Conservation (phyloP, 2,329 filamentous ascomycete species). For the Botryosphaeria dothidea region DNA sequence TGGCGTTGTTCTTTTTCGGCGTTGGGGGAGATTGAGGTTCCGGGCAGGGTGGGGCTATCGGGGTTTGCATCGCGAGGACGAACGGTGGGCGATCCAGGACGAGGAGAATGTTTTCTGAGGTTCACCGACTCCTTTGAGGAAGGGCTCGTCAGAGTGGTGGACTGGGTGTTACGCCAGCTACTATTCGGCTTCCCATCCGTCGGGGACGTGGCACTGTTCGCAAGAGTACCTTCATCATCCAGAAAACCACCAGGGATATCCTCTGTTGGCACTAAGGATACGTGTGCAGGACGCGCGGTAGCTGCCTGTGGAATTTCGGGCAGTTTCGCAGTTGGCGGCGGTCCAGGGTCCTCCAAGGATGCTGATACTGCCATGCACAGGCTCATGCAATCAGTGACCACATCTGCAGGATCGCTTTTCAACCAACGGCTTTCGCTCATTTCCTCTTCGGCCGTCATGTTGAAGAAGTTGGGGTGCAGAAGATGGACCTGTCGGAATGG, state of each 20-base stretch:
- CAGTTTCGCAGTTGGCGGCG: conserved; percentile 48
- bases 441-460: conserved; percentile 75
- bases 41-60: conserved; percentile 65
- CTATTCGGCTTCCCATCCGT: conserved; percentile 24
- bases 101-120: not conserved
- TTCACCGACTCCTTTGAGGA: conserved; percentile 9
- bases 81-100: conserved; percentile 49
- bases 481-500: conserved; percentile 71
- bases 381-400: conserved; percentile 76
- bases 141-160: conserved; percentile 43
- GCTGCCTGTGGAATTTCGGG: conserved; percentile 42
- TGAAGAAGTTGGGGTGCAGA: conserved; percentile 83
- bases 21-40: conserved; percentile 38
- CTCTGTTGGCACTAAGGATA: conserved; percentile 33
- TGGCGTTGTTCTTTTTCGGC: conserved; percentile 23
- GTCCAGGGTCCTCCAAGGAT: conserved; percentile 46
- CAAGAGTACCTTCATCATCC: conserved; percentile 33
- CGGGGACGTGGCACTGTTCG: conserved; percentile 27
- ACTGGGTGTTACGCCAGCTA: conserved; percentile 59
- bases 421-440: conserved; percentile 77
- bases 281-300: not conserved
- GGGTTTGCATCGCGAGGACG: conserved; percentile 38
- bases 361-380: conserved; percentile 56
- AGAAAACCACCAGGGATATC: conserved; percentile 36
- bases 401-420: conserved; percentile 75